Base-by-base conservation (phyloP, 1,284 basidiomycete species). In the Irpex sp. region DNA sequence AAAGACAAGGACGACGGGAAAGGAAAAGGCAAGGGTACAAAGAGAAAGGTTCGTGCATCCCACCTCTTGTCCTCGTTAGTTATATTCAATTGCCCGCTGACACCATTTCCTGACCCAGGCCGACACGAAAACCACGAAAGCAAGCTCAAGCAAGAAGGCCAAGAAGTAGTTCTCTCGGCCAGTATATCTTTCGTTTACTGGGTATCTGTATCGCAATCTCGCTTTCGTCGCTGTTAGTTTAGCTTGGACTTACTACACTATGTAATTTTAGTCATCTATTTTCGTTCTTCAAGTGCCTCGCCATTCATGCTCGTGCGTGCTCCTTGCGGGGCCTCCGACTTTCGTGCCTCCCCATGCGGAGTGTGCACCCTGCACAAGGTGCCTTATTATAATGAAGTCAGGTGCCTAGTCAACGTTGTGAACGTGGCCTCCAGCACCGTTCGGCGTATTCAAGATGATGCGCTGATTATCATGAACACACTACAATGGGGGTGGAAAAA, bases 41-140 rank as follows among this genome's bases (percentile, higher is more conserved):
- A 94, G 72, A 85, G 91, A 47, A 93, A 91, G 81, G 88, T 87
- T 47, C n/a, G 78, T 60, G 4, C 5, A 15, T 38, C 57, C 13
- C 34, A 19, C 56, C 11, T 49, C 17, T 38, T 38, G n/a, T n/a
- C 51, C 34, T 34, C 26, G 26, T 8, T 17, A 3, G 60, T 5
- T n/a, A 11, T 47, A 5, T 47, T 13, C n/a, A 13, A 44, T 6
- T 17, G 34, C 13, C 48, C 52, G 8, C 21, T 36, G 31, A 44
- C 13, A 34, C 9, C 38, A 21, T 61, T 6, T 52, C 31, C 2
- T 31, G 3, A 26, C 26, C 26, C 56, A 63, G 61, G 65, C 60
- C 7, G 65, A 66, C 4, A 63, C 61, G 9, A 60, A 66, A 40
- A 61, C 61, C 1, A 38, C 19, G 31, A 40, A 34, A 8, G 21